Evolutionary conservation across 257 asterid genomes (phyloP).

Genomic region (Nicotiana obtusifolia): DNA sequence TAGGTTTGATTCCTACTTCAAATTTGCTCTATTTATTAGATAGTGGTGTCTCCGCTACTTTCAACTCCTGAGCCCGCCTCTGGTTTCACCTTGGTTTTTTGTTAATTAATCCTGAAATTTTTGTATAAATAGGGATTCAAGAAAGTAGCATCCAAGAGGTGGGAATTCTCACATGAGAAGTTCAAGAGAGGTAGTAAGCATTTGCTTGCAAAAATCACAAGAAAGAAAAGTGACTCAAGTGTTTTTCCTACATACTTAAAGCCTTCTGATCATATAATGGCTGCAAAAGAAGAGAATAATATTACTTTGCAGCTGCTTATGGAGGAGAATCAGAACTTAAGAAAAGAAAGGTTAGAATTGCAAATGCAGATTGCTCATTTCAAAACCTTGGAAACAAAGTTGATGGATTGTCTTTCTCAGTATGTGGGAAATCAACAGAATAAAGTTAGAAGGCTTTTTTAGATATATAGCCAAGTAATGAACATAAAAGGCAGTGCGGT

Average conservation of each 20-base stretch:
- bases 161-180: conserved; percentile 60
- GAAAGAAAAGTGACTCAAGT: conserved; percentile 45
- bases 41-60: too few species aligned
- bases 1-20: too few species aligned
- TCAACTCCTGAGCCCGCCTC: too few species aligned
- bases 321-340: conserved; percentile 46
- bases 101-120: neutral
- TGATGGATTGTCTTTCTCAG: conserved; percentile 27
- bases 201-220: conserved; percentile 37
- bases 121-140: conserved; percentile 37
- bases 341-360: conserved; percentile 32
- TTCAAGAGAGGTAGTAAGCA: conserved; percentile 38
- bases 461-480: neutral
- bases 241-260: conserved; percentile 41
- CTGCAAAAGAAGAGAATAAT: neutral
- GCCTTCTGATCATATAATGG: conserved; percentile 19
- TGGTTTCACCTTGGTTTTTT: too few species aligned
- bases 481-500: too few species aligned
- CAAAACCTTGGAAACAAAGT: conserved; percentile 35
- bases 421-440: conserved; percentile 14
- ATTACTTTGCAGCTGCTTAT: conserved; percentile 13
- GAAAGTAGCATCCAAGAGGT: conserved; percentile 45
- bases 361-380: conserved; percentile 46
- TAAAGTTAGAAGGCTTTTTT: conserved; percentile 19
- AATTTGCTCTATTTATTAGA: too few species aligned